phyloP scores from a whole-genome alignment of 352 stramenopile genomes.

The Phytopythium oedochilum region DNA sequence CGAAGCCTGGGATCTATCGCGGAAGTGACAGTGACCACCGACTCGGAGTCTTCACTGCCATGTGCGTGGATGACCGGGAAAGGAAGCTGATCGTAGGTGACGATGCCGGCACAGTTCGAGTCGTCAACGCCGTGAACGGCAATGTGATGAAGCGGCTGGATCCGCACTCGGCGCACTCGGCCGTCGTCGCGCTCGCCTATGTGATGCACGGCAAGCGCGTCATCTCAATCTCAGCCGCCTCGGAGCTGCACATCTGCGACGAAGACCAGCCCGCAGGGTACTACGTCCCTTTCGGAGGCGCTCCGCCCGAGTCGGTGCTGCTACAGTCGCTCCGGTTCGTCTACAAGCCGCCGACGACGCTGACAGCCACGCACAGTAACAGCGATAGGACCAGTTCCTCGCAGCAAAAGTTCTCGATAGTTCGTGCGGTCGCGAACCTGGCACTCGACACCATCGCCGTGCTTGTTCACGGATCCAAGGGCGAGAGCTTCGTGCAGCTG shows the following conservation, averaged over 20 bases:
- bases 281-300: constrained; percentile 61
- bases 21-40: not conserved
- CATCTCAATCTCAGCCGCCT: constrained; percentile 52
- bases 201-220: constrained; percentile 58
- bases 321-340: constrained; percentile 47
- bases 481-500: constrained; percentile 65
- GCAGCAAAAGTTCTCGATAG: constrained; percentile 30
- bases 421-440: constrained; percentile 48
- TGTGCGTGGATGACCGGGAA: constrained; percentile 81
- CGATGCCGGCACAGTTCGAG: constrained; percentile 51
- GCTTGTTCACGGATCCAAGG: constrained; percentile 25
- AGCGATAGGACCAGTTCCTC: too few species aligned
- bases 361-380: too few species aligned
- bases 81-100: constrained; percentile 79
- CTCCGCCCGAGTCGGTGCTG: constrained; percentile 48
- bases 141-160: constrained; percentile 83
- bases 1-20: not conserved
- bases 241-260: constrained; percentile 60
- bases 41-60: constrained; percentile 39
- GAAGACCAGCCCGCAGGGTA: constrained; percentile 67
- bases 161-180: constrained; percentile 27
- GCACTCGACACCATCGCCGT: constrained; percentile 43
- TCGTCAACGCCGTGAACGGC: constrained; percentile 76
- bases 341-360: not conserved
- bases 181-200: constrained; percentile 49